Evolutionary conservation across 2,329 filamentous ascomycete species (phyloP), one percentile per base, ranked within the genome.

Genomic region (Trichoderma cornu-damae): DNA sequence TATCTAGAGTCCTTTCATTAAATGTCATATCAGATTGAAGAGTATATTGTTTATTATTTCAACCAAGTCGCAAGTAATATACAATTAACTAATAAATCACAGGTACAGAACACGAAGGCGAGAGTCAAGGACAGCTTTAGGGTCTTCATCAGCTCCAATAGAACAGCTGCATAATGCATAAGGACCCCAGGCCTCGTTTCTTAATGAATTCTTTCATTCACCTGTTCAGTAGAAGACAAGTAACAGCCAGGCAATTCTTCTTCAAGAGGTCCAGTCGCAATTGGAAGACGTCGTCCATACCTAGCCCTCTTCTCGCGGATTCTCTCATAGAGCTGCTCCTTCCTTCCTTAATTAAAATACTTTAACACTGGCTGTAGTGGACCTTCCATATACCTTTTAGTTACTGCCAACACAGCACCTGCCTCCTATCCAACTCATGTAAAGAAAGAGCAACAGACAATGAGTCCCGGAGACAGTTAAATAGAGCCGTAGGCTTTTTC

Each of bases 141-240:
- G 68, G 65, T 85, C 82, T 35, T 69, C 70, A 42, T 79, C 77
- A 1, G 72, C 68, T 4, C 83, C 82, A 57, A 85, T 85, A 1
- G 79, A 73, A 49, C 74, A 78, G 0, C 80, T 81, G 57, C 78
- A 80, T 2, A 75, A 79, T 4, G 80, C 79, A 67, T 85, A 82
- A 66, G 84, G 81, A 2, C 80, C 79, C 75, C 79, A 83, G 4
- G 77, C 73, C 28, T 75, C 73, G 43, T 79, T 32, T 72, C 61
- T 70, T 72, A 48, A 79, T 71, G 58, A 74, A 81, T 14, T 75
- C 69, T 50, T 77, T 70, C 43, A 81, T 58, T 73, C n/a, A n/a
- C 30, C 30, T 32, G 30, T 32, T 32, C 30, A 32, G 30, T 32
- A 32, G 6, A 32, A 32, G 30, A 9, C 12, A 32, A 32, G 30